Evolutionary conservation across 2,329 filamentous ascomycete genomes (phyloP), one percentile per base, ranked within the genome.

Genomic region (Ophiocordyceps unilateralis): DNA sequence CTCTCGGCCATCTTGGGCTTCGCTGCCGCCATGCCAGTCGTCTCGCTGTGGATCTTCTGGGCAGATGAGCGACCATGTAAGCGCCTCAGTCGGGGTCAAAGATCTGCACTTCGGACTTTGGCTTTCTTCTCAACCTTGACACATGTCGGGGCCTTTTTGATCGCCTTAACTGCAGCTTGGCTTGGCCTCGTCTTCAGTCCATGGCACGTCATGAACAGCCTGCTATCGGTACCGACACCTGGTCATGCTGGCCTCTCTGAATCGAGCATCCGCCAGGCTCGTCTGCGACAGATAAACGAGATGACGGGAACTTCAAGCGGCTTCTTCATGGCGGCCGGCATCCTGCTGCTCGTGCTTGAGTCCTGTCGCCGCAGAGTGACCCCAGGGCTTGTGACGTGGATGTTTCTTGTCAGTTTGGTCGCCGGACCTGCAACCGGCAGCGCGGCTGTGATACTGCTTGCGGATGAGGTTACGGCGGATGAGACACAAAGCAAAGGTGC

Each of bases 231-330:
- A 4, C 45, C 47, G 4, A 34, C 24, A n/a, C 40, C 41, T 22
- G 24, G 15, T 2, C 24, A 40, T 7, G 36, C 41, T 7, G 30
- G 39, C 3, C 40, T 46, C 5, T 34, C 45, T 2, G 26, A 19
- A 34, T 7, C 20, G 12, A 37, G 23, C 5, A 15, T 42, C 19
- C 32, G 41, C 12, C 22, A 48, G 21, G 47, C 47, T 4, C 43
- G 47, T 4, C 24, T 48, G 20, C 24, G 47, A 19, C 47, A 48
- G 42, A 45, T 48, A 28, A 48, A 48, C 40, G 47, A 48, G 40
- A 47, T 48, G 43, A 44, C 41, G 9, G 47, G 45, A n/a, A 48
- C 47, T 1, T 47, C 47, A 15, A 47, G 47, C 24, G 47, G 47
- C 7, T 48, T 47, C 24, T 48, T 48, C 42, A 34, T 48, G 42